Evolutionary conservation across 306 rosid species (phyloP).

Genomic region (Sphenostylis stenocarpa): DNA sequence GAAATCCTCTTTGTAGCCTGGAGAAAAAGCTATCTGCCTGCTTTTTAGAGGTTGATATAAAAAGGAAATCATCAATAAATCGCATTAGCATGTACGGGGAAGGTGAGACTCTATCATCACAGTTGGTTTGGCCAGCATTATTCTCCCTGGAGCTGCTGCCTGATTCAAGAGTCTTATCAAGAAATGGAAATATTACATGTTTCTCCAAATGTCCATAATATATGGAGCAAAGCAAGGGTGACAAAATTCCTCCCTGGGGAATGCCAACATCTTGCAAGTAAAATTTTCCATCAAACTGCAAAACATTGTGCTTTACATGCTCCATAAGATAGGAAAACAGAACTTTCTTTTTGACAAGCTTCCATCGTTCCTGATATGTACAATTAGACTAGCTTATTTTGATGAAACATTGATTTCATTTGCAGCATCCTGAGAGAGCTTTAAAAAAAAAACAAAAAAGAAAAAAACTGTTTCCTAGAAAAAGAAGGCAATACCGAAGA

Average conservation of each 20-base stretch:
- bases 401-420: too few species aligned
- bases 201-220: constrained; percentile 78
- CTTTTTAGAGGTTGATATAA: constrained; percentile 76
- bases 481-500: too few species aligned
- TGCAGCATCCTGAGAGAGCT: too few species aligned
- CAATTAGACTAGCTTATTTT: too few species aligned
- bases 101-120: constrained; percentile 30
- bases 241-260: constrained; percentile 90
- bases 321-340: constrained; percentile 48
- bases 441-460: too few species aligned
- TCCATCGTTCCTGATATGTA: constrained; percentile 49
- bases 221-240: constrained; percentile 82
- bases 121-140: constrained; percentile 28
- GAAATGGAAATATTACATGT: constrained; percentile 71
- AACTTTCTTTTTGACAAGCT: constrained; percentile 42
- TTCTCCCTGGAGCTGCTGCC: constrained; percentile 30
- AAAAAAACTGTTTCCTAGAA: too few species aligned
- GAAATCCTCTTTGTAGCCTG: constrained; percentile 78
- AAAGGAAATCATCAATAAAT: constrained; percentile 75
- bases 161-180: constrained; percentile 47
- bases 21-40: constrained; percentile 66
- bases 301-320: constrained; percentile 77
- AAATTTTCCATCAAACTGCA: constrained; percentile 68
- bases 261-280: constrained; percentile 81
- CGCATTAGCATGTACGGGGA: constrained; percentile 54